Base-by-base conservation (phyloP, 1,284 basidiomycete genomes). In the Sutorius eximius region DNA sequence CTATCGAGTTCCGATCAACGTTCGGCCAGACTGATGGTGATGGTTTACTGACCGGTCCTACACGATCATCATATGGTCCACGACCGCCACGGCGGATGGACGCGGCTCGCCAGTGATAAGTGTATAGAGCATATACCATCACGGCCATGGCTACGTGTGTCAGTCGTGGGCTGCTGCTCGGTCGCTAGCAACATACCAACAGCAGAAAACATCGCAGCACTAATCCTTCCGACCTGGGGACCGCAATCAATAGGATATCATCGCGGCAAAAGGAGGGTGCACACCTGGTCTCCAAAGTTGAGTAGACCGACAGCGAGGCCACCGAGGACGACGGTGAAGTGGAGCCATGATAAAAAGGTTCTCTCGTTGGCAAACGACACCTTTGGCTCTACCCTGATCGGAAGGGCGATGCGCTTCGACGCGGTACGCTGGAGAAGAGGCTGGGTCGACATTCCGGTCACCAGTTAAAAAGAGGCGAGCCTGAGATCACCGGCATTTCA, bases 381-480 rank as follows among this genome's bases (percentile, higher is more conserved):
- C 70, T 96, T 95, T 45, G 93, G 93, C 73, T 96, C 95, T 50
- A 97, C 91, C 60, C 93, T 85, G 63, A 98, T 86, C 40, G 95
- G 95, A 40, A 98, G 87, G 12, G 95, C 95, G 66, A 98, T 98
- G 59, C 95, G 90, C 77, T 97, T 97, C 49, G 89, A 85, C 3
- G 94, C 92, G 16, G 95, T 97, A 57, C 97, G 88, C 75, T 99
- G 96, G 45, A 99, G 89, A 45, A 99, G 85, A 20, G 97, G 97
- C 73, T 98, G 97, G 52, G 95, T 97, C 18, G 96, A 99, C 97
- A 98, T 67, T 55, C 20, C 24, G 24, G 34, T 49, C 24, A 18
- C 5, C 56, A 59, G 56, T 51, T 48, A 52, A 59, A 24, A 56
- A 59, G 48, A 59, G 48, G 2, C 32, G 11, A 37, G 16, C n/a